Evolutionary conservation across 495 filamentous ascomycete genomes (phyloP).

Genomic region (Neurospora sp.): DNA sequence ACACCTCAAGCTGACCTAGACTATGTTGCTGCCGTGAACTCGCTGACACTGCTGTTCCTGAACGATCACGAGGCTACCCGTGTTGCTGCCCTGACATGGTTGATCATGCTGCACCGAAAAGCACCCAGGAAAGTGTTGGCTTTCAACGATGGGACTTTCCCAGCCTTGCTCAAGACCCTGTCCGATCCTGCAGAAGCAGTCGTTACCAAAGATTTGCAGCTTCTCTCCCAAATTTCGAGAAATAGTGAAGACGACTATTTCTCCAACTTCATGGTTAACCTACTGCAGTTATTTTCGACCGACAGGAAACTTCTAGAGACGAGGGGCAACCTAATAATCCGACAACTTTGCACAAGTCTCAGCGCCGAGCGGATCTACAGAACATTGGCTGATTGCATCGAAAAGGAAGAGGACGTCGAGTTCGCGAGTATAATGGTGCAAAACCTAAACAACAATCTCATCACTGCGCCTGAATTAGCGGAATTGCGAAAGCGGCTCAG

Average conservation of each 20-base stretch:
- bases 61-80: constrained; percentile 95
- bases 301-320: constrained; percentile 86
- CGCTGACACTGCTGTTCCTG: constrained; percentile 85
- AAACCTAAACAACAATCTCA: constrained; percentile 97
- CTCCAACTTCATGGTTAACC: constrained; percentile 93
- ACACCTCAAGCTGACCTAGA: constrained; percentile 63
- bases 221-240: constrained; percentile 89
- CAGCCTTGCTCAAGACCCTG: constrained; percentile 88
- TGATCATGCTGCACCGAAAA: constrained; percentile 94
- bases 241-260: constrained; percentile 98
- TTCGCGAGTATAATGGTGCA: constrained; percentile 99
- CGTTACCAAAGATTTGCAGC: constrained; percentile 87
- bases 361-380: constrained; percentile 94
- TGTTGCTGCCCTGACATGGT: constrained; percentile 87
- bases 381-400: constrained; percentile 89
- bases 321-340: constrained; percentile 89
- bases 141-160: constrained; percentile 95
- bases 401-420: constrained; percentile 96
- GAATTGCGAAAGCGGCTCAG: constrained; percentile 83
- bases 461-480: constrained; percentile 88
- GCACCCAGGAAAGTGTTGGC: constrained; percentile 88
- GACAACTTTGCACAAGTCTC: constrained; percentile 85
- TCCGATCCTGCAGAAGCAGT: constrained; percentile 94
- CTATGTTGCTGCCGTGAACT: constrained; percentile 93
- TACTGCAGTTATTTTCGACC: constrained; percentile 89